Evolutionary conservation across 2,329 filamentous ascomycete species (phyloP).

Genomic region (Penicillium sp.): DNA sequence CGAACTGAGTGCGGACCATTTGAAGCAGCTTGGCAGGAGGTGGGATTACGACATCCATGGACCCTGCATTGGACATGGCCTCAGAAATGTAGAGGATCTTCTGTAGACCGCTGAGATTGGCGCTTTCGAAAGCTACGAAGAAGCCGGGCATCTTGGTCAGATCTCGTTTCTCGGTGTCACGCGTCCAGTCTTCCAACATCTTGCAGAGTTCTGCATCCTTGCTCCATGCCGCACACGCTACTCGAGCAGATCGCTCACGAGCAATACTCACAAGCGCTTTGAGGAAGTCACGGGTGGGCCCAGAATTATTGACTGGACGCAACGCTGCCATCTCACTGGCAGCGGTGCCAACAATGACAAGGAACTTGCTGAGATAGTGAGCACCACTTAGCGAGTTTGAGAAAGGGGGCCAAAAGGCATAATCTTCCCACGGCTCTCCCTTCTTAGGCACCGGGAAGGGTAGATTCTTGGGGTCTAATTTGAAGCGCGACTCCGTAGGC

Average conservation of each 20-base stretch:
- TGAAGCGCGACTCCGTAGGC: conserved; percentile 70
- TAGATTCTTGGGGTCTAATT: conserved; percentile 72
- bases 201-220: conserved; percentile 91
- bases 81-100: conserved; percentile 93
- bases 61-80: conserved; percentile 70
- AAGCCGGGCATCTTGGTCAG: conserved; percentile 86
- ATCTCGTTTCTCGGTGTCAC: conserved; percentile 75
- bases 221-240: conserved; percentile 88
- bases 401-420: conserved; percentile 94
- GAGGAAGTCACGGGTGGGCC: conserved; percentile 65
- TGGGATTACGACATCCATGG: conserved; percentile 75
- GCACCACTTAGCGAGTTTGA: conserved; percentile 91
- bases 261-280: conserved; percentile 72
- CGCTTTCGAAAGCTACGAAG: conserved; percentile 81
- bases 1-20: conserved; percentile 88
- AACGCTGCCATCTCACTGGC: conserved; percentile 82
- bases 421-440: conserved; percentile 86
- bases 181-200: conserved; percentile 88
- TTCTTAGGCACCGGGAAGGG: conserved; percentile 73
- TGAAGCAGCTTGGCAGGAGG: conserved; percentile 85
- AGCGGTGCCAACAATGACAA: conserved; percentile 79
- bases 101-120: conserved; percentile 81
- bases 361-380: conserved; percentile 79
- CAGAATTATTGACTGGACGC: conserved; percentile 59
- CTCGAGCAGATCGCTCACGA: conserved; percentile 80